Evolutionary conservation across 495 filamentous ascomycete genomes (phyloP), one percentile per base, ranked within the genome.

Genomic region (Talaromyces trachyspermus): DNA sequence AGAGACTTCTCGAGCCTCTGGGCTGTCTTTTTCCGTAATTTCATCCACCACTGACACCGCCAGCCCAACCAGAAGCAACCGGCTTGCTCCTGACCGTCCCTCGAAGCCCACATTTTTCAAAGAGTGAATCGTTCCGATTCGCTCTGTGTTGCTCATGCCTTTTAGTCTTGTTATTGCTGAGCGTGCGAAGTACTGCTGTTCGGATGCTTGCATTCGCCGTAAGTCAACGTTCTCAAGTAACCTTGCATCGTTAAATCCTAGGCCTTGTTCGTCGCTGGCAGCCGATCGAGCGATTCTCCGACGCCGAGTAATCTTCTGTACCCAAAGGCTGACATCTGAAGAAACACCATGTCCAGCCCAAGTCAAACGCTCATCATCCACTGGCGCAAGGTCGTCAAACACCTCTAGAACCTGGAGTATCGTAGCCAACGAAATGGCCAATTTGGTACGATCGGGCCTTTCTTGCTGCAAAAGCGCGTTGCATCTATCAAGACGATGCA

Each of bases 401-500:
- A 70, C 70, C 44, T 71, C 68, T 19, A 73, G 49, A 2, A 64
- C 62, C 57, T 71, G 66, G 30, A 71, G 60, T 10, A 59, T 69
- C 50, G 69, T 70, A 46, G 69, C 69, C 11, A 71, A 52, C 5
- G 62, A 63, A 18, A 70, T 63, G 6, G 65, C 68, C 26, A 65
- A 65, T 19, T 30, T 11, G 3, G 6, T 15, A 44, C 35, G n/a
- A n/a, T n/a, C n/a, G n/a, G n/a, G 9, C 10, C 19, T 15, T 25
- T 36, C 38, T 12, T 29, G 19, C 15, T 23, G 36, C n/a, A 36
- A 17, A 25, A 35, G 19, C 26, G 65, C 63, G 61, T 50, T 63
- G 66, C 46, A 69, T 61, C 1, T 56, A 26, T 69, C 65, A 51
- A 73, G 54, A 20, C 70, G 66, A 6, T 54, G 56, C 32, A 70